These are phyloP conservation scores for Saturnispora silvae DNA, from an alignment of 805 yeast genomes.

Conservation along the genomic window DNA sequence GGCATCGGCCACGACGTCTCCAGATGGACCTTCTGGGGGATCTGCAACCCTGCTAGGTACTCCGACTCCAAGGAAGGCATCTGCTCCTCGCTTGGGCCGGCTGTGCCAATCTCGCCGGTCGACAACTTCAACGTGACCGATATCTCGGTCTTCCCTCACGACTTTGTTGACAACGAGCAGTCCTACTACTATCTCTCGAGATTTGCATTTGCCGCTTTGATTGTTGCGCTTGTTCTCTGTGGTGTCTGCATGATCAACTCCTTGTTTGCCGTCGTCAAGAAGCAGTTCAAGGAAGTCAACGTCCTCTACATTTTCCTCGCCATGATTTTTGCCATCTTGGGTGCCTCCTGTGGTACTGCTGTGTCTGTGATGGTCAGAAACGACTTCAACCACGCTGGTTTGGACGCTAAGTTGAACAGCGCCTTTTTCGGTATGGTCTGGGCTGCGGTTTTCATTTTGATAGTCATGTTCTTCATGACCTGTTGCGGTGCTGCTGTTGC, in stretches of 20 bases:
- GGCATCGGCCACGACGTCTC: slow-evolving; percentile 34
- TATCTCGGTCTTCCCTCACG: slow-evolving; percentile 35
- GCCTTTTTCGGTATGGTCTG: slow-evolving; percentile 53
- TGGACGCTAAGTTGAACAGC: slow-evolving; percentile 42
- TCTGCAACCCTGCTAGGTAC: slow-evolving; percentile 35
- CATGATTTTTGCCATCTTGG: slow-evolving; percentile 45
- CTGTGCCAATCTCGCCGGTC: slow-evolving; percentile 61
- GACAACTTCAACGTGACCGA: slow-evolving; percentile 55
- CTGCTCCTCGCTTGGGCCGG: slow-evolving; percentile 44
- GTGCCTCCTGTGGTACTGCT: slow-evolving; percentile 66
- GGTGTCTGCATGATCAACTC: slow-evolving; percentile 52
- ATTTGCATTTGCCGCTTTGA: slow-evolving; percentile 52
- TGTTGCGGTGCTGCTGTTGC: slow-evolving; percentile 40
- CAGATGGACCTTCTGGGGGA: slow-evolving; percentile 84
- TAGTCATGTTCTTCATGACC: slow-evolving; percentile 40
- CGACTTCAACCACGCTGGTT: slow-evolving; percentile 44
- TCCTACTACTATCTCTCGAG: slow-evolving; percentile 55
- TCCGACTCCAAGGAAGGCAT: slow-evolving; percentile 21
- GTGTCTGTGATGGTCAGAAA: slow-evolving; percentile 63
- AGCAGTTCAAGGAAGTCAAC: slow-evolving; percentile 42
- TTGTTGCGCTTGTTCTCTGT: slow-evolving; percentile 50
- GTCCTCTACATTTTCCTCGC: slow-evolving; percentile 43
- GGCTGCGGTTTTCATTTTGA: slow-evolving; percentile 52
- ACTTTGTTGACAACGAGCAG: slow-evolving; percentile 44
- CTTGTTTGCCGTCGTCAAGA: slow-evolving; percentile 46